Evolutionary conservation across 108 stramenopile genomes (phyloP), one percentile per base, ranked within the genome.

Genomic region (Nitzschia putrida): DNA sequence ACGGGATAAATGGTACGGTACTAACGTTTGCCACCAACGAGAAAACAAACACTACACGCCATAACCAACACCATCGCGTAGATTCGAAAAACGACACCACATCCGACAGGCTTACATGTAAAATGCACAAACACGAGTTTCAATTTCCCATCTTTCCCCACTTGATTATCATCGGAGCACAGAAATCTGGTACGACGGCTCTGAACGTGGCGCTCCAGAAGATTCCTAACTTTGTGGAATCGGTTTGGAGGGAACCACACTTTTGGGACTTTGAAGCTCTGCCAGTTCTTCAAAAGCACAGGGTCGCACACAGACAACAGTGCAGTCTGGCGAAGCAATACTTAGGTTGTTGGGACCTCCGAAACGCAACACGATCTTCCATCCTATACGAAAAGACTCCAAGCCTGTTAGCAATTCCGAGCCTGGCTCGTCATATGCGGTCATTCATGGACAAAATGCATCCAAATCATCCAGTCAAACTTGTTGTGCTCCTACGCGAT

Each of bases 171-270:
- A 45, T 91, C 18, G 94, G 94, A 13, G 90, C 91, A 6, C 92
- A 94, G 73, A 95, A 96, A 70, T 81, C 83, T 49, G 95, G 95
- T 8, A 97, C 95, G 23, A 92, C 95, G 0, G 68, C 80, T 49
- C 59, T 97, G 34, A 88, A 85, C 57, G 91, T 94, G 49, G 89
- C 88, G 63, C 44, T 96, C 16, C 65, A 68, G 49, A 83, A 89
- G 58, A 92, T 95, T 76, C 94, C 95, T 1, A 65, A 82, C 44
- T 72, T 95, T 4, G 61, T 82, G 0, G 63, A 73, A 25, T 84
- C 85, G 10, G 55, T 68, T 82, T 82, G 14, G 57, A 66, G 86
- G 11, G 96, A 97, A 79, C 89, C 94, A 39, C 96, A 97, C 64
- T 95, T 87, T 66, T 83, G 96, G 51, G 95, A 97, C 71, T 14